A percentile compares a stretch with the other conserved stretches of the same genome.
These are phyloP conservation scores for Suillus paluster DNA, from an alignment of 768 basidiomycete species.

Conservation along the genomic window DNA sequence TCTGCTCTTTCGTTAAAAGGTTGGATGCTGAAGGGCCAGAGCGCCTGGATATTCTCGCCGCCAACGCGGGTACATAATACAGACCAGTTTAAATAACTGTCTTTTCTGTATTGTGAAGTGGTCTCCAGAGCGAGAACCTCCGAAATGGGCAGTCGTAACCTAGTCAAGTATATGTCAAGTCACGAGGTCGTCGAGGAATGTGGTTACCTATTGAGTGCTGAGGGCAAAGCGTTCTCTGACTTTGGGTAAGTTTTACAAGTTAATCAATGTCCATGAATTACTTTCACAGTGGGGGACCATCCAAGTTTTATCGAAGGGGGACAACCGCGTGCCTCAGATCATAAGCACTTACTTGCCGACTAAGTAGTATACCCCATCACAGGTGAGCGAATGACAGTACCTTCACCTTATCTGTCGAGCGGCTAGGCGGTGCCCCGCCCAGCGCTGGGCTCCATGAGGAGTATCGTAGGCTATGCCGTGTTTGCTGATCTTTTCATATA, in stretches of 20 bases:
- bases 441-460: not conserved
- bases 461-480: not conserved
- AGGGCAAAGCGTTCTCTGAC: conserved; percentile 31
- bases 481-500: not conserved
- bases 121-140: conserved; percentile 26
- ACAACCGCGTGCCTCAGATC: conserved; percentile 25
- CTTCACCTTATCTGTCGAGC: not conserved
- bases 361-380: not conserved
- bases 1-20: conserved; percentile 36
- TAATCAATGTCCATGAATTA: not conserved
- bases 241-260: conserved; percentile 38
- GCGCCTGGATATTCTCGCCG: conserved; percentile 34
- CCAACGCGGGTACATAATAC: conserved; percentile 35
- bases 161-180: conserved; percentile 36
- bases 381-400: not conserved
- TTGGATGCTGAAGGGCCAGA: conserved; percentile 28
- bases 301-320: conserved; percentile 22
- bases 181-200: conserved; percentile 32
- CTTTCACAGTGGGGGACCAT: conserved; percentile 26
- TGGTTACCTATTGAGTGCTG: conserved; percentile 32
- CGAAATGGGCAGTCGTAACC: conserved; percentile 39
- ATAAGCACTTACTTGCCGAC: not conserved
- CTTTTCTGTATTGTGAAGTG: too few relatives aligned
- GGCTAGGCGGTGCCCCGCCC: not conserved
- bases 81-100: conserved; percentile 19